Evolutionary conservation across 495 filamentous ascomycete species (phyloP), one percentile per base, ranked within the genome.

Genomic region (Aspergillus haitiensis): DNA sequence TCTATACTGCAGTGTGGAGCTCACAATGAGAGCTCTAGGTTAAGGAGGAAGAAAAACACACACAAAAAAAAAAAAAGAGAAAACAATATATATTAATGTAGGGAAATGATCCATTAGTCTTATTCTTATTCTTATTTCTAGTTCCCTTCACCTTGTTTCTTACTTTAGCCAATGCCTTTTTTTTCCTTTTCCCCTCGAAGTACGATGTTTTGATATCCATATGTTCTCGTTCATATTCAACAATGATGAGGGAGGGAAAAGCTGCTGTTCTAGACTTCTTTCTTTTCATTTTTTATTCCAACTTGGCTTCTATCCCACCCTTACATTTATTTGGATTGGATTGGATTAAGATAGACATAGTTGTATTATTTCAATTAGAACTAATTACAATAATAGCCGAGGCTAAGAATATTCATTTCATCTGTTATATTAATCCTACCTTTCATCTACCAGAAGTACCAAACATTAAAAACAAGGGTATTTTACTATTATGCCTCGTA

Each of bases 11-110:
- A 27, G 77, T 64, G 78, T 78, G 57, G 76, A 78, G 56, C 64
- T 74, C 52, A 68, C 75, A 50, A 81, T 80, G 76, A 77, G 75
- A 58, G 76, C 75, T 27, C 57, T 80, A 52, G 75, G 71, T 59
- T 77, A 77, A 68, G 3, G 21, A 27, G 21, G 1, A 27, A 27
- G 21, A 3, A 27, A 27, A 27, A 27, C n/a, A n/a, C n/a, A n/a
- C n/a, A n/a, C n/a, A 27, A 27, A 27, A 27, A 27, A 27, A 27
- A 27, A 27, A 27, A 27, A 27, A 27, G 3, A 27, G 21, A 27
- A 27, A 27, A 27, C 21, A 27, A 27, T 27, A 55, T 35, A 8
- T 9, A 35, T 47, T n/a, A 6, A 56, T 21, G 47, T 35, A 50
- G 48, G 39, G 55, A 59, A 45, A 46, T 55, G 39, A 44, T 35